Evolutionary conservation across 805 yeast genomes (phyloP), one percentile per base, ranked within the genome.

Genomic region (Groenewaldozyma salmanticensis): DNA sequence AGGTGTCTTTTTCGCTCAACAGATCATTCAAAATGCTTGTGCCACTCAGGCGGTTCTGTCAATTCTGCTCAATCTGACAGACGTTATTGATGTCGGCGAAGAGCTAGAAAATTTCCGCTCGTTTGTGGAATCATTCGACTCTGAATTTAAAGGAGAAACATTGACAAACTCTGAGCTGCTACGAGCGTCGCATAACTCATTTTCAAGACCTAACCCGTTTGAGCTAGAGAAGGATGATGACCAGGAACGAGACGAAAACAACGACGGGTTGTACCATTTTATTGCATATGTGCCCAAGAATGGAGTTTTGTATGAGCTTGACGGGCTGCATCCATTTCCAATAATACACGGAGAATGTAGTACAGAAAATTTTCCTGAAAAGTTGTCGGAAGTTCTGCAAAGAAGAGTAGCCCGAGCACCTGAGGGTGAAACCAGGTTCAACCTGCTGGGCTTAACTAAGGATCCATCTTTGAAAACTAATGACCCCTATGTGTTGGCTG

Each of bases 1-100:
- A 15, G 35, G 33, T 7, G 64, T 79, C 1, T 77, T 74, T 53
- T 79, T 79, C 53, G 82, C 83, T 4, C 67, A 67, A 36, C 85
- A 79, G 53, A 72, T 72, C 21, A 74, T 77, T 40, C 76, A 74
- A 50, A 77, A 79, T 51, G 83, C 85, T 2, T 79, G 85, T 57
- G 85, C 80, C n/a, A 79, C 85, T 1, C 81, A 75, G 51, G 85
- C 84, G 0, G 78, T 79, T 18, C 61, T 79, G 42, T 74, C 77
- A 42, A 60, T 77, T 5, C 57, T 79, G 40, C 50, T 79, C 44
- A 75, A 74, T 51, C 61, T 65, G 39, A 52, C 51, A 1, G 61
- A 57, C 15, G 54, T 49, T 3, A 42, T 76, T 9, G 65, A 66
- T 1, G 41, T 77, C 3, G 84, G 85, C 1, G 57, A 57, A 0